Evolutionary conservation across 495 filamentous ascomycete species (phyloP).

Genomic region (Penicillium robsamsonii): DNA sequence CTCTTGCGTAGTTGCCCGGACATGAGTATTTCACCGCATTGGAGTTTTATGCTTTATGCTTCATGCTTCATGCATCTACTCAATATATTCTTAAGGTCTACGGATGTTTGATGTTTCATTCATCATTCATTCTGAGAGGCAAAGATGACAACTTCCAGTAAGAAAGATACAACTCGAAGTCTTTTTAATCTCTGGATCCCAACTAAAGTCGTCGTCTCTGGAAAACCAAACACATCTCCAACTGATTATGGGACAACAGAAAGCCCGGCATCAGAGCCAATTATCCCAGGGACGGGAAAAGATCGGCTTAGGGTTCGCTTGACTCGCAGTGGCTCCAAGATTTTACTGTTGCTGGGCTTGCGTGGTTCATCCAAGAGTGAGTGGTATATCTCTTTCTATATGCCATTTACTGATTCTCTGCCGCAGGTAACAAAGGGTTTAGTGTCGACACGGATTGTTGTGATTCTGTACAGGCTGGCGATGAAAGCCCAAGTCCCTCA

Average conservation of each 20-base stretch:
- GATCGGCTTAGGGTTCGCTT: conserved; percentile 19
- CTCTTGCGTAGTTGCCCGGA: not conserved
- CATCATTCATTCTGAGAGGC: conserved; percentile 8
- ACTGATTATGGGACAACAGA: conserved; percentile 30
- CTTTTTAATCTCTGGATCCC: conserved; percentile 26
- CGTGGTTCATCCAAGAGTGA: conserved; percentile 22
- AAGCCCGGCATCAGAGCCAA: conserved; percentile 23
- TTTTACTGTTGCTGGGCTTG: conserved; percentile 26
- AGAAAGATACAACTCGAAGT: conserved; percentile 20
- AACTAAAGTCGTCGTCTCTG: conserved; percentile 15
- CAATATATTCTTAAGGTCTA: conserved; percentile 14
- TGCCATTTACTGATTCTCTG: not conserved
- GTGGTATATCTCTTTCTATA: not conserved
- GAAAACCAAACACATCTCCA: conserved; percentile 16
- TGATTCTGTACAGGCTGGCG: conserved; percentile 1
- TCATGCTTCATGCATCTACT: not conserved
- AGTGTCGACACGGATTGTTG: conserved; percentile 16
- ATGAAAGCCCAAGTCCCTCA: not conserved
- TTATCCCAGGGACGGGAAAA: conserved; percentile 5
- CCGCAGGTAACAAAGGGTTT: conserved; percentile 20
- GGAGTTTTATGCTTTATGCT: not conserved
- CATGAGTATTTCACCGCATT: not conserved
- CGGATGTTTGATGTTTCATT: not conserved
- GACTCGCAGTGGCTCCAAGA: conserved; percentile 26
- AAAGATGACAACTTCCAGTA: conserved; percentile 24